Evolutionary conservation across 1,284 basidiomycete genomes (phyloP), one percentile per base, ranked within the genome.

Genomic region (Pseudozyma pruni): DNA sequence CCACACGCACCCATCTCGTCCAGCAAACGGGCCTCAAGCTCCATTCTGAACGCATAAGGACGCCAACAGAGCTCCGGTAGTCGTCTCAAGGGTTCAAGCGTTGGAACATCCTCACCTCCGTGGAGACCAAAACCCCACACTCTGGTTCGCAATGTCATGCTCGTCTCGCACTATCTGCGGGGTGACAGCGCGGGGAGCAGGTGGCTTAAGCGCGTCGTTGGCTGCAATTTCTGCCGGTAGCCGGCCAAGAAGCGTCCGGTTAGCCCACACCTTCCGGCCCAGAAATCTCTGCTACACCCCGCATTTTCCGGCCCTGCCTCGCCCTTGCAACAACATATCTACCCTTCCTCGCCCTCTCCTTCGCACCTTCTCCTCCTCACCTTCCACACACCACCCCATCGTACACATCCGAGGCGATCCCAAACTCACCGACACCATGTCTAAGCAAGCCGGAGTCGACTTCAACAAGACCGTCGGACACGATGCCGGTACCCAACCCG

Each of bases 381-480:
- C 38, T n/a, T 19, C 22, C 35, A 4, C 32, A n/a, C 11, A 13
- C 5, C 53, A 49, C 4, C 62, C 62, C 40, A 64, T 69, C 51
- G 46, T 64, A 0, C 70, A 64, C 50, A 64, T 69, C n/a, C 43
- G 10, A 4, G 53, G 53, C 29, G 48, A 54, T 20, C 31, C 48
- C 1, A 46, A 55, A 22, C 22, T 39, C 40, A 22, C 42, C 19
- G 33, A 7, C n/a, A 52, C 31, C 54, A 57, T 48, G 47, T 48
- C 56, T n/a, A 27, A n/a, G 14, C 59, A 48, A 23, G 13, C 56
- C 32, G 46, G 45, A 16, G 60, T 80, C 44, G 66, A 81, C 42
- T 77, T 81, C 41, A 59, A 72, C 52, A 53, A 59, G 33, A 78
- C 70, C 22, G 71, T 81, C 29, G 82, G 83, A 6, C 72, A 80